phyloP scores from a whole-genome alignment of 495 filamentous ascomycete species.

The Xylaria flabelliformis region DNA sequence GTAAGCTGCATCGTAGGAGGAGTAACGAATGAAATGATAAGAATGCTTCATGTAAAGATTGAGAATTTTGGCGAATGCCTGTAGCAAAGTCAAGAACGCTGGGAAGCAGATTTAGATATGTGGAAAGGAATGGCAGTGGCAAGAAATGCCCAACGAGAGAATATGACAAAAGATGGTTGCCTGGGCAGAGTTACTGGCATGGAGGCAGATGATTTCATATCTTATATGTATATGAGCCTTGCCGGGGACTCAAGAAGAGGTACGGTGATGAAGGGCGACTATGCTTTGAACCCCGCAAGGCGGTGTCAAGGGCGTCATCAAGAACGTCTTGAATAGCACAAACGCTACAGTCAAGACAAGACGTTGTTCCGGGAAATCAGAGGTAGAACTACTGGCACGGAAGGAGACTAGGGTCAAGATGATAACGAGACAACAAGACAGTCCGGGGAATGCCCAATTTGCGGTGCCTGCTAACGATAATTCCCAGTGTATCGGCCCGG shows the following conservation, averaged over 20 bases:
- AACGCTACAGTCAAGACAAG: slow-evolving; percentile 31
- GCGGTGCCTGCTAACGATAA: slow-evolving; percentile 27
- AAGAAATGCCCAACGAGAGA: slow-evolving; percentile 40
- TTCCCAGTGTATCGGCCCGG: slow-evolving; percentile 32
- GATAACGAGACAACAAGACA: slow-evolving; percentile 34
- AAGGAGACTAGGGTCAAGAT: slow-evolving; percentile 45
- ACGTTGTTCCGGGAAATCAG: slow-evolving; percentile 8
- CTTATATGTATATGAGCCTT: slow-evolving; percentile 42
- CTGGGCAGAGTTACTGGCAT: slow-evolving; percentile 35
- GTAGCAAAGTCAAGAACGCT: slow-evolving; percentile 40
- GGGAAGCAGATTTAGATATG: slow-evolving; percentile 45
- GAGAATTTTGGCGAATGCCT: slow-evolving; percentile 44
- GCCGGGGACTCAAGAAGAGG: slow-evolving; percentile 16
- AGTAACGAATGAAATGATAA: slow-evolving; percentile 34
- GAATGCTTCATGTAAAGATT: slow-evolving; percentile 43
- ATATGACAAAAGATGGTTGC: slow-evolving; percentile 36
- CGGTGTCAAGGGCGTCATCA: slow-evolving; percentile 39
- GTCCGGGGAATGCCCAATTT: slow-evolving; percentile 44
- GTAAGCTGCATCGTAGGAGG: slow-evolving; percentile 38
- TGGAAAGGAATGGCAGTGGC: slow-evolving; percentile 45
- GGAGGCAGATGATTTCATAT: slow-evolving; percentile 42
- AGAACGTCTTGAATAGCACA: slow-evolving; percentile 38
- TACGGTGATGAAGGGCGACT: neutral
- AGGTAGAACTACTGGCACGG: slow-evolving; percentile 47
- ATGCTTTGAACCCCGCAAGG: slow-evolving; percentile 32